Conservation (phyloP, 352 stramenopile species). For the Globisporangium irregulare region DNA sequence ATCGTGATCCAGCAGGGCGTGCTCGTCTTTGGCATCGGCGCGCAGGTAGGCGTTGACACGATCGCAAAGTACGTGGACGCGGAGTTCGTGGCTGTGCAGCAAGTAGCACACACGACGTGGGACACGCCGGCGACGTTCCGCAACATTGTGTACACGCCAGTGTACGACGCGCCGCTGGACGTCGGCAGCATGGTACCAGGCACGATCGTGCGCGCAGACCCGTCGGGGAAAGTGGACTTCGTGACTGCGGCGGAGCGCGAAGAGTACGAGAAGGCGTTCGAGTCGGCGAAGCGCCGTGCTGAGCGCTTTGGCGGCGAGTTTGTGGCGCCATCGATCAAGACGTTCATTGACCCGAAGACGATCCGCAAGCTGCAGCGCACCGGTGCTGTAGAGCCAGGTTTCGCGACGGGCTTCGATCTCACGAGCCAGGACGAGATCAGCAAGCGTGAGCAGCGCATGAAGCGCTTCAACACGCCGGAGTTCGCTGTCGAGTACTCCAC, state of each 20-base stretch:
- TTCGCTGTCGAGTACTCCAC: conserved; percentile 71
- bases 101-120: conserved; percentile 67
- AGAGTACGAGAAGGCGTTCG: conserved; percentile 45
- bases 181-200: conserved; percentile 40
- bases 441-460: conserved; percentile 75
- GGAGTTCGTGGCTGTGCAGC: conserved; percentile 33
- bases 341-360: conserved; percentile 77
- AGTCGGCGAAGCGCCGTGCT: conserved; percentile 40
- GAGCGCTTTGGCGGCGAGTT: conserved; percentile 71
- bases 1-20: conserved; percentile 42
- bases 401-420: conserved; percentile 74
- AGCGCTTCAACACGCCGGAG: conserved; percentile 73
- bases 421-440: conserved; percentile 52
- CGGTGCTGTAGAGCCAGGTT: conserved; percentile 51
- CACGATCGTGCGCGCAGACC: conserved; percentile 61
- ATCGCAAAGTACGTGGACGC: conserved; percentile 48
- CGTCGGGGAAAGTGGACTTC: conserved; percentile 51
- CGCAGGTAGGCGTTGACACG: conserved; percentile 49
- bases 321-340: conserved; percentile 58
- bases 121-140: conserved; percentile 50
- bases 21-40: conserved; percentile 50
- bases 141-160: conserved; percentile 36
- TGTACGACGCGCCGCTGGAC: conserved; percentile 32
- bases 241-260: conserved; percentile 48
- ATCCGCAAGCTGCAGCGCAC: conserved; percentile 74